Conservation (phyloP, 169 alveolate species). For the Plasmodium vinckei region DNA sequence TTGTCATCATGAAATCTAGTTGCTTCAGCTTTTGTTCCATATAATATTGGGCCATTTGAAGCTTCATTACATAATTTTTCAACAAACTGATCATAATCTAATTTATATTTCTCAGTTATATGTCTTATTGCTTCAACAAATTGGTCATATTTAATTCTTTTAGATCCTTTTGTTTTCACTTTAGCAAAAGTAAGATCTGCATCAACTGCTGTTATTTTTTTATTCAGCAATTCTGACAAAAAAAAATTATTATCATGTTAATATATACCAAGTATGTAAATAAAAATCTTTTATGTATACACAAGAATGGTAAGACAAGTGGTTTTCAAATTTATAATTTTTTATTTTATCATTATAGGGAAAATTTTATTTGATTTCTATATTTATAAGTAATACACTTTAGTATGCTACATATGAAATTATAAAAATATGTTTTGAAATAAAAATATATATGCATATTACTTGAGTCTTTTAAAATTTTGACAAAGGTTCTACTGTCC, state of each 20-base stretch:
- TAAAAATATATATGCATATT: background rate
- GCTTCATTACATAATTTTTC: slow-evolving; percentile 67
- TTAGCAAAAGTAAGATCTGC: slow-evolving; percentile 89
- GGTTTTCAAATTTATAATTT: background rate
- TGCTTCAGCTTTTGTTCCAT: slow-evolving; percentile 91
- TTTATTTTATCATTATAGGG: background rate
- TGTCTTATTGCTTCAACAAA: slow-evolving; percentile 82
- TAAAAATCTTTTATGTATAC: background rate
- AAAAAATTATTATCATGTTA: background rate
- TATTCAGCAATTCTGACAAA: slow-evolving; percentile 78
- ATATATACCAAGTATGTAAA: background rate
- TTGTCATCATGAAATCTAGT: slow-evolving; percentile 91
- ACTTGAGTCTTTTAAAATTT: slow-evolving; percentile 86
- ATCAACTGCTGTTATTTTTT: slow-evolving; percentile 87
- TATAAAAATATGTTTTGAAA: too few species aligned
- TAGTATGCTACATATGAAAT: background rate
- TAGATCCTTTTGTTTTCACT: slow-evolving; percentile 84
- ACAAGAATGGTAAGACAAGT: too few species aligned
- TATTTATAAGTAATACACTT: background rate
- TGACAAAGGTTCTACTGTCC: slow-evolving; percentile 89
- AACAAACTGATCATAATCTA: slow-evolving; percentile 72
- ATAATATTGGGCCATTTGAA: slow-evolving; percentile 89
- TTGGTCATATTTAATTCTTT: slow-evolving; percentile 80
- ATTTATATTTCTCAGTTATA: slow-evolving; percentile 79
- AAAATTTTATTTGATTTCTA: too few species aligned